Percentiles rank a stretch among this genome's conserved stretches.
Conservation (phyloP, 1,284 basidiomycete genomes). For the Boletus sp. region DNA sequence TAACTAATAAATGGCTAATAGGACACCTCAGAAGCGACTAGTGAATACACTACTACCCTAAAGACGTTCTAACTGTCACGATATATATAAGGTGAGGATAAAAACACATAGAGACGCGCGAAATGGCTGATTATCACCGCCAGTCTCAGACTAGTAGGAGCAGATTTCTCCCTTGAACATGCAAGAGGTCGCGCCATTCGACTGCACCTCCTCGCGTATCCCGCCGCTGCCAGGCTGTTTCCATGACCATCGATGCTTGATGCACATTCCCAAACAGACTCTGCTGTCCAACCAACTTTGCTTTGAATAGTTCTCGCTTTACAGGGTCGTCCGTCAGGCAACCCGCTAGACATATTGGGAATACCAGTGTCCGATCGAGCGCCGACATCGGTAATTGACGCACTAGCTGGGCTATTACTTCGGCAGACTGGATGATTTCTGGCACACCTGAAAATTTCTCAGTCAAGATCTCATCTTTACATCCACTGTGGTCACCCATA, state of each 20-base stretch:
- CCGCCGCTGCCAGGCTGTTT: slow-evolving; percentile 63
- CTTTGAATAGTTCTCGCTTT: slow-evolving; percentile 57
- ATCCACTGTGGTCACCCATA: slow-evolving; percentile 33
- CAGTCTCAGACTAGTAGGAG: slow-evolving; percentile 31
- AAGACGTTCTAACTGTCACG: slow-evolving; percentile 3
- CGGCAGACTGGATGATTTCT: slow-evolving; percentile 60
- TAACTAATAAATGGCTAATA: slow-evolving; percentile 10
- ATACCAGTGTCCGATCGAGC: slow-evolving; percentile 61
- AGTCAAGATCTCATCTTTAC: slow-evolving; percentile 12
- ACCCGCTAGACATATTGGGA: slow-evolving; percentile 69
- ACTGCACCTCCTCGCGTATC: slow-evolving; percentile 49
- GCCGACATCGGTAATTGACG: slow-evolving; percentile 51
- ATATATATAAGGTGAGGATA: slow-evolving; percentile 26
- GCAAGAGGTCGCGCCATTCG: slow-evolving; percentile 58
- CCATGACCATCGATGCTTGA: slow-evolving; percentile 58
- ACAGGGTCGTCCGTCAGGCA: slow-evolving; percentile 63
- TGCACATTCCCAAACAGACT: slow-evolving; percentile 59
- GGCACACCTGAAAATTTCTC: slow-evolving; percentile 52
- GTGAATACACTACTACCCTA: slow-evolving; percentile 17
- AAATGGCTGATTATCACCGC: slow-evolving; percentile 1
- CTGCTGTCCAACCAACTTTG: slow-evolving; percentile 52
- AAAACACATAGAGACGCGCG: slow-evolving; percentile 6
- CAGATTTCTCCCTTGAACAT: slow-evolving; percentile 31
- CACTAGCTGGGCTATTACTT: slow-evolving; percentile 50
- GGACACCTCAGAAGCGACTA: slow-evolving; percentile 19